Conservation (phyloP, 73 alveolate genomes). For the Paramecium octaurelia region DNA sequence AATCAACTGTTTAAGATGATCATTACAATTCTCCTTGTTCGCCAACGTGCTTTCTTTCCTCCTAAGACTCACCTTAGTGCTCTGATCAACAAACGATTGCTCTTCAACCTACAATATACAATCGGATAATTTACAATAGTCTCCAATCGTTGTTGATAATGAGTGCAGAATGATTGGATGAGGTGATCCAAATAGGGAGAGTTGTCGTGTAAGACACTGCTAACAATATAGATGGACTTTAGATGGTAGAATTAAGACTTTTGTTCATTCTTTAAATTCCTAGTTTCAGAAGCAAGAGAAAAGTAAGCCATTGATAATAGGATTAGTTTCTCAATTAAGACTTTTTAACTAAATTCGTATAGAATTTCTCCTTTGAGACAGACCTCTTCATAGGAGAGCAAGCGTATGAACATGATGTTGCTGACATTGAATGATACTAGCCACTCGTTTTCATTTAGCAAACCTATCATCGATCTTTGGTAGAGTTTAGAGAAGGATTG, state of each 20-base stretch:
- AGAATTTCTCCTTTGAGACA: slow-evolving; percentile 21
- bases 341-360: slow-evolving; percentile 11
- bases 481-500: not conserved
- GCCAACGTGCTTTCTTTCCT: not conserved
- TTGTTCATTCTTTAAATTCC: not conserved
- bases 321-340: not conserved
- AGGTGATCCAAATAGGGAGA: slow-evolving; percentile 33
- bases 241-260: not conserved
- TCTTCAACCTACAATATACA: not conserved
- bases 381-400: not conserved
- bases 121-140: not conserved
- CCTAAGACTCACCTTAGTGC: not conserved
- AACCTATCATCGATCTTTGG: not conserved
- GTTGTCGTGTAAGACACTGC: not conserved
- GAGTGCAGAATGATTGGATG: not conserved
- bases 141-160: not conserved
- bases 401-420: not conserved
- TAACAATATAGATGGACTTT: not conserved
- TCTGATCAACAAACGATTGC: not conserved
- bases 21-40: not conserved
- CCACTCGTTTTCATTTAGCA: slow-evolving; percentile 27
- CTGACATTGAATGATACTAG: not conserved
- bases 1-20: not conserved
- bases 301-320: not conserved
- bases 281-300: not conserved